Conservation (phyloP, 176 grass and related monocot species). For the Zizania latifolia region DNA sequence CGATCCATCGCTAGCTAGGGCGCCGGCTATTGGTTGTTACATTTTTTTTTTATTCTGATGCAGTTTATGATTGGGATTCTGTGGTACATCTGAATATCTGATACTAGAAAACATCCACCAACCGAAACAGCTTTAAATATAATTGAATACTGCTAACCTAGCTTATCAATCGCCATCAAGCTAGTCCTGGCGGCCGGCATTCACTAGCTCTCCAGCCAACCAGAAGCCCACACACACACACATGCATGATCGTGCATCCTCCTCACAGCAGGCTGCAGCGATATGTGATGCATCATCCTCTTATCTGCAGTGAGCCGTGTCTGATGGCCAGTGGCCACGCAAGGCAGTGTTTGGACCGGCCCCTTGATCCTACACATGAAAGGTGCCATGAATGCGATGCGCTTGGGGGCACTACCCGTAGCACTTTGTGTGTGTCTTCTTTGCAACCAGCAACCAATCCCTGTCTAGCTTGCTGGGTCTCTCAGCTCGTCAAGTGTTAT, state of each 20-base stretch:
- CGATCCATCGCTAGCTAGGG: neutral
- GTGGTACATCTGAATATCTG: neutral
- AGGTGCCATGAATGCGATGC: too few species aligned
- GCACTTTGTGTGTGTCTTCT: too few species aligned
- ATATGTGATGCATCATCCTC: neutral
- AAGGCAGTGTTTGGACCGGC: constrained; percentile 24
- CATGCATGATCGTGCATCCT: neutral
- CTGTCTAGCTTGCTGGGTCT: neutral
- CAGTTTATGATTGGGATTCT: neutral
- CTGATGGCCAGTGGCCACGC: constrained; percentile 32
- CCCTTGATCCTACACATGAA: too few species aligned
- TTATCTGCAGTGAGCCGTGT: constrained; percentile 11
- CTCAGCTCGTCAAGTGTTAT: constrained; percentile 23
- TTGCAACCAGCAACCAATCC: too few species aligned
- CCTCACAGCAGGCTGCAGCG: neutral
- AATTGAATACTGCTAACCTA: constrained; percentile 19
- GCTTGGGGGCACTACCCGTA: too few species aligned
- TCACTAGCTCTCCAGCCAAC: constrained; percentile 37
- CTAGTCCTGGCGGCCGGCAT: constrained; percentile 13
- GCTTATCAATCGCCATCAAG: constrained; percentile 27
- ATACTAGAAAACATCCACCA: constrained; percentile 43
- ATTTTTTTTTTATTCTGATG: constrained; percentile 18
- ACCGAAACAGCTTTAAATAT: constrained; percentile 31
- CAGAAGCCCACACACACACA: neutral
- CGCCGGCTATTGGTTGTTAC: constrained; percentile 3